A percentile compares a stretch with the other conserved stretches of the same genome.
phyloP scores from a whole-genome alignment of 2,329 filamentous ascomycete genomes.

The Paecilomyces niveus region DNA sequence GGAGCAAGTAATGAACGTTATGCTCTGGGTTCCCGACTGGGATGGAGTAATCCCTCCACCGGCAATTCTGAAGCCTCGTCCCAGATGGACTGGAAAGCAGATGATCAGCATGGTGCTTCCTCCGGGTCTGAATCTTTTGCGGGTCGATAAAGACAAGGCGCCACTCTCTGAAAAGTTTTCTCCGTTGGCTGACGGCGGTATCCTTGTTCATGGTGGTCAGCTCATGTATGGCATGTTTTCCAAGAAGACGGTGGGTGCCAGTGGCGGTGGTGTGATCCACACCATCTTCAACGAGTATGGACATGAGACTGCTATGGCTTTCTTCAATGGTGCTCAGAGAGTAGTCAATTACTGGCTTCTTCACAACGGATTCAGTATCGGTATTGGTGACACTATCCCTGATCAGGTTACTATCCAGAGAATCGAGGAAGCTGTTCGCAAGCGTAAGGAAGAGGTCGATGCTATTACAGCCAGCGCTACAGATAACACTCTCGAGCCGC shows the following conservation, averaged over 20 bases:
- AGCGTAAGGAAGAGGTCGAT: constrained; percentile 74
- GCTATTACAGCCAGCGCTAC: constrained; percentile 71
- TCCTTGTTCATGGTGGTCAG: constrained; percentile 79
- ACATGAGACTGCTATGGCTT: constrained; percentile 75
- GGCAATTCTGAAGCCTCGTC: constrained; percentile 86
- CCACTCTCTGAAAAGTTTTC: constrained; percentile 47
- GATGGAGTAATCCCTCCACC: constrained; percentile 89
- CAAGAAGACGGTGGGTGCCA: constrained; percentile 91
- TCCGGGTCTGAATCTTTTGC: constrained; percentile 69
- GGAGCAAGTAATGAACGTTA: constrained; percentile 89
- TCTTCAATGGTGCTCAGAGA: constrained; percentile 91
- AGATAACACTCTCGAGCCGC: constrained; percentile 78
- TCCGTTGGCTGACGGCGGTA: constrained; percentile 66
- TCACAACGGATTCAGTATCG: constrained; percentile 94
- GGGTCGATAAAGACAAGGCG: constrained; percentile 55
- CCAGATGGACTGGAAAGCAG: constrained; percentile 97
- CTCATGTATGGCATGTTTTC: constrained; percentile 83
- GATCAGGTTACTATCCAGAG: constrained; percentile 75
- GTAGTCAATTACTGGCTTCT: constrained; percentile 97
- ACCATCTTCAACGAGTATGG: constrained; percentile 95
- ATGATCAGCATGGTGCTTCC: constrained; percentile 91
- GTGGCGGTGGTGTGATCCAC: constrained; percentile 85
- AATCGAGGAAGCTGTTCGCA: constrained; percentile 74
- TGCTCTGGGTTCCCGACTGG: constrained; percentile 97
- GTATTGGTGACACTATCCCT: constrained; percentile 96